Base-by-base conservation (phyloP, 768 basidiomycete species). In the Phanerochaete sordida region DNA sequence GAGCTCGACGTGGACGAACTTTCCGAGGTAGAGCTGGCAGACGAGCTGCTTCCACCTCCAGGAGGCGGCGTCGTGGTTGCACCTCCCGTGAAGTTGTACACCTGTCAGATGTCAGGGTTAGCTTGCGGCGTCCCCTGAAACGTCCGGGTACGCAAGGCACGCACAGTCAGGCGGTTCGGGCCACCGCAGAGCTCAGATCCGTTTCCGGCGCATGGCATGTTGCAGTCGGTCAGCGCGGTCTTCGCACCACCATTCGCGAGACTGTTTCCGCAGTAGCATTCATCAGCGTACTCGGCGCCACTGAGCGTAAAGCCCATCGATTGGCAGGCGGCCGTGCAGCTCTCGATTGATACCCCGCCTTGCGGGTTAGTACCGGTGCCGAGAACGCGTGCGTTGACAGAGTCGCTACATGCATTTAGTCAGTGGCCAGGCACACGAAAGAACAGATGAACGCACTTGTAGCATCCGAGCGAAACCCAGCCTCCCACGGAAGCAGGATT, bases 391-490 rank as follows among this genome's bases (percentile, higher is more conserved):
- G 69, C 50, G 21, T 65, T 66, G 13, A 64, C 43, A n/a, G 70
- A 69, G 58, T 80, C 78, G 47, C 76, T 78, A 58, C 21, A 47
- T 8, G 26, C 46, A 11, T 11, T 12, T 35, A 6, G 23, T 47
- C 46, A 47, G 46, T 77, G 28, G 80, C 62, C 79, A 87, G 48
- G 33, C 12, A 16, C 21, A 3, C 63, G 28, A 50, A n/a, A 8
- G 21, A 26, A 47, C 26, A 16, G 49, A 19, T 21, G 80, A 5
- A 26, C 77, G 60, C 65, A 87, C 89, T 75, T 86, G 74, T 82
- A 90, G 69, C 90, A 92, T n/a, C 90, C 90, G 31, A 91, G 78
- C 0, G 84, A 86, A 3, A 73, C 68, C 89, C 90, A 91, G 26
- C 79, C 74, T 3, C 87, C 88, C 28, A 86, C 79, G 48, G 69